These are phyloP conservation scores for Dictyostelium firmibasis DNA, from an alignment of 78 protist species.

Conservation along the genomic window DNA sequence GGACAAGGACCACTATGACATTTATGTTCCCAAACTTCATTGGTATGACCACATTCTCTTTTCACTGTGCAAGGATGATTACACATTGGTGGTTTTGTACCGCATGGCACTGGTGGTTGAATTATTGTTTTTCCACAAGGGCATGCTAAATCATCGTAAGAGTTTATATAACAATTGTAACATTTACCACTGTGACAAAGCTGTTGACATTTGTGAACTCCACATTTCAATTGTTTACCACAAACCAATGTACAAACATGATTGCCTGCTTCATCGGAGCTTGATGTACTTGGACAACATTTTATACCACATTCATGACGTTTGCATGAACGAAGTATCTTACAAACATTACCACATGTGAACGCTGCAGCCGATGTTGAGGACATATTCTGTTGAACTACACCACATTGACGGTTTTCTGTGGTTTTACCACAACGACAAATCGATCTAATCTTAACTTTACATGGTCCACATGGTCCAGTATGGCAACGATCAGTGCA, in stretches of 20 bases:
- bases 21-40: slow-evolving; percentile 63
- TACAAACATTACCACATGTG: slow-evolving; percentile 59
- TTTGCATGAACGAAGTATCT: slow-evolving; percentile 43
- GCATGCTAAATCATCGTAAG: slow-evolving; percentile 56
- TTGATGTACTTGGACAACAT: slow-evolving; percentile 75
- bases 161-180: slow-evolving; percentile 46
- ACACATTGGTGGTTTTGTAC: slow-evolving; percentile 81
- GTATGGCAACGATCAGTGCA: slow-evolving; percentile 76
- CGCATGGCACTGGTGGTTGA: slow-evolving; percentile 82
- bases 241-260: slow-evolving; percentile 84
- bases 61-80: slow-evolving; percentile 43
- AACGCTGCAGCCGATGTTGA: neutral
- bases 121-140: slow-evolving; percentile 82
- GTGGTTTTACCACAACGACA: slow-evolving; percentile 73
- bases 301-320: slow-evolving; percentile 80
- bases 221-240: slow-evolving; percentile 71
- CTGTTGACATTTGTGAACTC: slow-evolving; percentile 73
- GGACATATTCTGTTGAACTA: slow-evolving; percentile 24
- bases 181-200: slow-evolving; percentile 84
- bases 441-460: neutral
- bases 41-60: slow-evolving; percentile 83
- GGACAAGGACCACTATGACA: slow-evolving; percentile 88
- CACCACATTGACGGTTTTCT: slow-evolving; percentile 70
- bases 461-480: slow-evolving; percentile 76
- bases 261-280: slow-evolving; percentile 20